Base-by-base conservation (phyloP, 371 early-diverging fungal species). In the Actinomortierella wolfii region DNA sequence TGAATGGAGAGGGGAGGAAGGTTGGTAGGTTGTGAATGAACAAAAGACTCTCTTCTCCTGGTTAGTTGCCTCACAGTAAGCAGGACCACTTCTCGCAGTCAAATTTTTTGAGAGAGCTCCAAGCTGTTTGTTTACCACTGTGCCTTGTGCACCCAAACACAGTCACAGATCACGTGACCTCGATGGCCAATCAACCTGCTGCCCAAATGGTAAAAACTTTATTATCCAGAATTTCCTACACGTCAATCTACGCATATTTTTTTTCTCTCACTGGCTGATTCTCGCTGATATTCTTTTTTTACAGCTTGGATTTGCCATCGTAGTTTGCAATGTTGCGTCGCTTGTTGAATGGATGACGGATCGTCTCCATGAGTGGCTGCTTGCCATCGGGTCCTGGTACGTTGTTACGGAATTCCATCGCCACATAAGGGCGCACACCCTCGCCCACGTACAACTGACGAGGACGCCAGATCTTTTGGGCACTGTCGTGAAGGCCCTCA, bases 401-500 rank as follows among this genome's bases (percentile, higher is more conserved):
- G 34, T 34, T 11, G 34, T 4, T 11, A 11, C 62, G 46, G 28
- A 23, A 25, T 34, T 69, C 64, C 39, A 73, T 51, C 17, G 84
- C 76, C 13, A 83, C 67, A 51, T 82, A 85, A 23, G 52, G 20
- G 6, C 86, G 65, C 14, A 64, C 64, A 7, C 52, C 61, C 29
- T 68, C 64, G 20, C 86, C 86, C 24, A 62, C 62, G 56, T 85
- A 85, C 24, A 83, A 78, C 76, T 89, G 89, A 40, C 86, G 76
- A 15, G 88, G 88, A 9, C 88, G 70, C 78, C 77, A 86, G 57
- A 87, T 86, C 64, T 84, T 84, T 24, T 64, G 59, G n/a, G 71
- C 77, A n/a, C 68, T 59, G 18, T 65, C 80, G 26, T 64, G 76
- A 49, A 61, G 69, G 57, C 68, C 62, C 56, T 80, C 86, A 56